Base-by-base conservation (phyloP, 805 yeast species). In the Yarrowia hollandica region DNA sequence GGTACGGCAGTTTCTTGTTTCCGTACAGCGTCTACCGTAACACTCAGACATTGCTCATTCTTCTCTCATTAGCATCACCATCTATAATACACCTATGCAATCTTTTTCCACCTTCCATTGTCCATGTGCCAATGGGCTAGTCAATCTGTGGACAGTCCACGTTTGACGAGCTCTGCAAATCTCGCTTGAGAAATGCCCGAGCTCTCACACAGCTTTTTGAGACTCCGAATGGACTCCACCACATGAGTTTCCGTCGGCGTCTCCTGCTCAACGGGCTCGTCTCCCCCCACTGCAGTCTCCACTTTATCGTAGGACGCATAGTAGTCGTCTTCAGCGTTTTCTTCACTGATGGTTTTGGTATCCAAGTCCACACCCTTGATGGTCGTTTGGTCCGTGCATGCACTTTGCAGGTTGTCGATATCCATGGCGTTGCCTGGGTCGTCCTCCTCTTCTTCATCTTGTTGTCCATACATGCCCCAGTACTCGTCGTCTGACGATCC, bases 271-370 rank as follows among this genome's bases (percentile, higher is more conserved):
- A 5, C 30, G 5, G 38, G 55, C 6, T 48, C 55, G 5, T 33
- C 55, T 2, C 55, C 55, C 2, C 55, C 55, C 15, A 52, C 44
- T 2, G 37, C 56, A 2, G 39, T 55, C 10, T 42, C 60, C 19
- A 38, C 60, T n/a, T 22, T 15, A 12, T 42, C 58, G 38, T 64
- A 62, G 12, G 50, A 46, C 4, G 41, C 62, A 59, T 65, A 64
- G 44, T 64, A 62, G 16, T 44, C 60, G 25, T 62, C 66, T 8
- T 63, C 66, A 7, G 8, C 35, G 14, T 34, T 59, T 5, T 50
- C 22, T 1, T 15, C 48, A 10, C n/a, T n/a, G 21, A 39, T 8
- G 3, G 46, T 23, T 7, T 23, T 23, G n/a, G 18, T 23, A 8
- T 23, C 31, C 10, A 7, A 7, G 19, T 8, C 10, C 21, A 25